Conservation (phyloP, 2,329 filamentous ascomycete species). For the Colletotrichum gigasporum region DNA sequence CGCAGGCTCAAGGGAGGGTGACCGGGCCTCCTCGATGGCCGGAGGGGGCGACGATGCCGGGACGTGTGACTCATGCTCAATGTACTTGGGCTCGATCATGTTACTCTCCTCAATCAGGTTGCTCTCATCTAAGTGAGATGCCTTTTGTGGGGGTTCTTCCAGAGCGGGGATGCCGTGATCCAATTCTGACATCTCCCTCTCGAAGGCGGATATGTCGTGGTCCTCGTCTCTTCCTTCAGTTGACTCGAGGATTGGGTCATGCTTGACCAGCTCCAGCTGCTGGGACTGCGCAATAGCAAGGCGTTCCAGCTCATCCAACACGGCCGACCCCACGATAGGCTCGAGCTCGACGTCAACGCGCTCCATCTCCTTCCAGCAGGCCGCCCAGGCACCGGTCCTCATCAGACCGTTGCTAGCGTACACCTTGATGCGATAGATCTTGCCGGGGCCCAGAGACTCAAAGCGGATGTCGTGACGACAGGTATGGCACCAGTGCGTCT, state of each 20-base stretch:
- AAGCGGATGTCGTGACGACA: constrained; percentile 65
- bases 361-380: constrained; percentile 98
- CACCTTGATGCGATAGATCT: constrained; percentile 82
- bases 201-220: constrained; percentile 15
- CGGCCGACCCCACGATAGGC: constrained; percentile 70
- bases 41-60: constrained; percentile 8
- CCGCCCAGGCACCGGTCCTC: constrained; percentile 89
- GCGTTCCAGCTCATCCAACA: constrained; percentile 66
- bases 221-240: constrained; percentile 35
- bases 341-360: constrained; percentile 94
- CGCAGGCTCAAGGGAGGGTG: constrained; percentile 16
- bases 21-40: not conserved
- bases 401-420: constrained; percentile 96
- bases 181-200: not conserved
- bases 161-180: constrained; percentile 6
- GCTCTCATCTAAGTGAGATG: constrained; percentile 3
- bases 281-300: constrained; percentile 56
- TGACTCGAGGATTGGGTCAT: constrained; percentile 36
- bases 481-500: constrained; percentile 65
- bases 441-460: constrained; percentile 61
- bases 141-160: constrained; percentile 12
- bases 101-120: constrained; percentile 26
- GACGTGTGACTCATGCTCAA: not conserved
- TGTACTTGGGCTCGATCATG: constrained; percentile 25
- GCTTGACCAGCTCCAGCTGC: constrained; percentile 45